These are phyloP conservation scores for Madurella mycetomatis DNA, from an alignment of 2,329 filamentous ascomycete species.

Conservation along the genomic window DNA sequence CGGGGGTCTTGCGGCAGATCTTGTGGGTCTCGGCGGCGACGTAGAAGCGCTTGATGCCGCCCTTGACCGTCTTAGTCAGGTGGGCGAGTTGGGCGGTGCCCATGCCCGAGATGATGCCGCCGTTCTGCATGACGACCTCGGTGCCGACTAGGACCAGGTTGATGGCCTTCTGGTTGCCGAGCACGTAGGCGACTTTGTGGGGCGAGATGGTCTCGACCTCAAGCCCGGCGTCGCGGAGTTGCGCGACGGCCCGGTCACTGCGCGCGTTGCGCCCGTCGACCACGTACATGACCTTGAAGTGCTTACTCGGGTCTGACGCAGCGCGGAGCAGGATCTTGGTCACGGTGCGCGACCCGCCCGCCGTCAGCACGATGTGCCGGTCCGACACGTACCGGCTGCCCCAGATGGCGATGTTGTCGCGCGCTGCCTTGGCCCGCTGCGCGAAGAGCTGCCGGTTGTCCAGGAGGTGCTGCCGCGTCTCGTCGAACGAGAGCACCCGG, in stretches of 20 bases:
- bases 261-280: conserved; percentile 54
- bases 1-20: conserved; percentile 81
- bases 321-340: conserved; percentile 71
- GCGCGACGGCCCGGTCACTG: conserved; percentile 64
- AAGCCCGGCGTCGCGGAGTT: conserved; percentile 68
- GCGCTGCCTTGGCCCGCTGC: conserved; percentile 75
- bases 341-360: conserved; percentile 83
- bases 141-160: conserved; percentile 63
- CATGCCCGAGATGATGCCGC: conserved; percentile 84
- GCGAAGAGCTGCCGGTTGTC: conserved; percentile 85
- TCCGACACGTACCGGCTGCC: conserved; percentile 76
- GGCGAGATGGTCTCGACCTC: conserved; percentile 78
- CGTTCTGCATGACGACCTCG: conserved; percentile 91
- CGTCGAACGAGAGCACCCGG: conserved; percentile 63
- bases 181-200: conserved; percentile 71
- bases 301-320: conserved; percentile 52
- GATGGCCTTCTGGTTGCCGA: conserved; percentile 62
- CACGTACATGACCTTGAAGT: conserved; percentile 81
- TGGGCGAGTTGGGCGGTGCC: conserved; percentile 83
- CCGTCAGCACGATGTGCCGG: conserved; percentile 78
- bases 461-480: conserved; percentile 76
- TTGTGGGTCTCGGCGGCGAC: conserved; percentile 96
- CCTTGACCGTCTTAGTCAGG: conserved; percentile 61
- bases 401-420: conserved; percentile 75
- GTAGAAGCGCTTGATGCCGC: conserved; percentile 60